phyloP scores from a whole-genome alignment of 129 eudicot genomes.

The Sambucus nigra region DNA sequence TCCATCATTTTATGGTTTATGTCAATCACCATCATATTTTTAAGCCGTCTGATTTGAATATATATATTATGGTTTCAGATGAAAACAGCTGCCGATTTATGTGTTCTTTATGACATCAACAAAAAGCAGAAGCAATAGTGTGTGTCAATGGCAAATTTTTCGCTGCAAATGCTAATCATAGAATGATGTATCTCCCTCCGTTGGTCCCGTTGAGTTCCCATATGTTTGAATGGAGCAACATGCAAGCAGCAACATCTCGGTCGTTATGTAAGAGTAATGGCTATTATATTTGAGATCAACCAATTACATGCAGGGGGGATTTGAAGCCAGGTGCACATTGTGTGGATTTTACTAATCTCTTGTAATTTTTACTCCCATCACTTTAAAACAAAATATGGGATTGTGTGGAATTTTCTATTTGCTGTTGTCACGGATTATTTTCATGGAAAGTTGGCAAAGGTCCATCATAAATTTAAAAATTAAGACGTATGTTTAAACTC shows the following conservation, averaged over 20 bases:
- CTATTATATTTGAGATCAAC: slow-evolving; percentile 5
- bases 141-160: neutral
- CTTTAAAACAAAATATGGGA: no score
- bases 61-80: slow-evolving; percentile 41
- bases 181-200: neutral
- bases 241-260: neutral
- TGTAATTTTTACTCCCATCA: no score
- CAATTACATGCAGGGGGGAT: no score
- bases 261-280: neutral
- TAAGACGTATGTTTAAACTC: no score
- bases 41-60: slow-evolving; percentile 8
- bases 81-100: slow-evolving; percentile 96
- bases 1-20: no score
- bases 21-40: no score
- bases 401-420: no score
- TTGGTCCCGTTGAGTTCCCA: slow-evolving; percentile 2
- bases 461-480: no score
- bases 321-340: no score
- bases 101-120: slow-evolving; percentile 79
- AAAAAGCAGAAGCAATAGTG: slow-evolving; percentile 39
- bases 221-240: slow-evolving; percentile 3
- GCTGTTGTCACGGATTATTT: no score
- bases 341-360: no score
- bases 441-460: no score
- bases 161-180: neutral